A percentile compares a stretch with the other conserved stretches of the same genome.
These are phyloP conservation scores for Hypoxylon subgilvum DNA, from an alignment of 495 filamentous ascomycete genomes.

Conservation along the genomic window DNA sequence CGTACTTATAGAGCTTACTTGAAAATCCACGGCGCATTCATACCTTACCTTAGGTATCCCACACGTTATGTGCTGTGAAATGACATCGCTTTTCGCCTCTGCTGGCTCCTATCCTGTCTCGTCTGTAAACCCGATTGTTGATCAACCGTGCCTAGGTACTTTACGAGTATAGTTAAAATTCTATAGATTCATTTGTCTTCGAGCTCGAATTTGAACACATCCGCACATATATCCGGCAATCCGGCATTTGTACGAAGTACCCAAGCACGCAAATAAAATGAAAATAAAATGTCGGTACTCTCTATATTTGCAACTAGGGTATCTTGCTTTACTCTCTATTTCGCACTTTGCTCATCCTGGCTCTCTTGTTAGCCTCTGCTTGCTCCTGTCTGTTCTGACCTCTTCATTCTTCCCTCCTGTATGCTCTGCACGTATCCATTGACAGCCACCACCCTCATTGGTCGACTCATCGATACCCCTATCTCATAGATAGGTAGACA, in stretches of 20 bases:
- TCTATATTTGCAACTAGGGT: constrained; percentile 27
- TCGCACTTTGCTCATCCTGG: not conserved
- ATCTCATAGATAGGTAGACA: not conserved
- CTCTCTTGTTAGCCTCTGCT: constrained; percentile 1
- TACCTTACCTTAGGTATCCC: no score
- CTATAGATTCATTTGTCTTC: no score
- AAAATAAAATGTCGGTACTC: constrained; percentile 2
- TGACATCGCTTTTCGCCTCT: no score
- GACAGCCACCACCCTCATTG: not conserved
- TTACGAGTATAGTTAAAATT: no score
- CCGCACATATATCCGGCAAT: not conserved
- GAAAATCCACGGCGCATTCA: not conserved
- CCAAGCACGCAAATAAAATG: constrained; percentile 5
- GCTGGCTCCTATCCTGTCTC: no score
- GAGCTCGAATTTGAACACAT: no score
- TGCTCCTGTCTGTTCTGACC: no score
- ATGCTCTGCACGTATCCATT: not conserved
- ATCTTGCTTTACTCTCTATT: constrained; percentile 12
- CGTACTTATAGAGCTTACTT: constrained; percentile 4
- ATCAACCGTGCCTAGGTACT: no score
- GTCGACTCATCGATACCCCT: not conserved
- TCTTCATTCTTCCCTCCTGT: not conserved
- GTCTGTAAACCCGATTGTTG: no score
- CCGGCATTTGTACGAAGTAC: not conserved
- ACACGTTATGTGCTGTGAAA: no score